Evolutionary conservation across 495 filamentous ascomycete species (phyloP), one percentile per base, ranked within the genome.

Genomic region (Aspergillus mulundensis): DNA sequence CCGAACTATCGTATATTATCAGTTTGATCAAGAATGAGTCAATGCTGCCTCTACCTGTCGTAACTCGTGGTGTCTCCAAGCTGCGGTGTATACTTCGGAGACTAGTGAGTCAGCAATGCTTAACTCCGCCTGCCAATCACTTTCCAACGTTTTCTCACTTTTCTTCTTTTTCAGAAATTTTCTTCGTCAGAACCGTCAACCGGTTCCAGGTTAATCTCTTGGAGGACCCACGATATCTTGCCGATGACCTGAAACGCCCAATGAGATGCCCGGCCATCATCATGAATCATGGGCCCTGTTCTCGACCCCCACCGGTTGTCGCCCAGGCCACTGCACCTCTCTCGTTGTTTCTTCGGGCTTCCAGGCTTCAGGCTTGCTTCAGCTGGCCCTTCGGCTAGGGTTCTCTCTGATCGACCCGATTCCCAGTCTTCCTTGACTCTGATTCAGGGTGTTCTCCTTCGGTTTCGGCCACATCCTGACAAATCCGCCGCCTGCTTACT

Each of bases 401-500:
- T 10, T 28, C 21, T 24, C 21, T 46, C 5, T n/a, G 43, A 46
- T 46, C 43, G 11, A 25, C 43, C 43, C 43, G 43, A 30, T 44
- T 12, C 4, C 23, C 19, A 44, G 18, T 23, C 6, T 14, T 36
- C 11, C 42, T 44, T 44, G 19, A 23, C 19, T 44, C 32, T 36
- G 32, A 36, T 36, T 36, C 38, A 40, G 38, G 14, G 38, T 40
- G 38, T 40, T 40, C 4, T 40, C 38, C n/a, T 18, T 18, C 14
- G 38, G 2, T 40, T 40, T 58, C 47, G 20, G 39, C 15, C n/a
- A 47, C 52, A 54, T 57, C 39, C 42, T 46, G 38, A 53, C 50
- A 53, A 53, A 53, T 53, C 39, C 38, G 25, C 2, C 8, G 7
- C n/a, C 15, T 53, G 50, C 50, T 53, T 20, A 53, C 50, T 7